Conservation (phyloP, 306 rosid species). For the Castanea mollissima region DNA sequence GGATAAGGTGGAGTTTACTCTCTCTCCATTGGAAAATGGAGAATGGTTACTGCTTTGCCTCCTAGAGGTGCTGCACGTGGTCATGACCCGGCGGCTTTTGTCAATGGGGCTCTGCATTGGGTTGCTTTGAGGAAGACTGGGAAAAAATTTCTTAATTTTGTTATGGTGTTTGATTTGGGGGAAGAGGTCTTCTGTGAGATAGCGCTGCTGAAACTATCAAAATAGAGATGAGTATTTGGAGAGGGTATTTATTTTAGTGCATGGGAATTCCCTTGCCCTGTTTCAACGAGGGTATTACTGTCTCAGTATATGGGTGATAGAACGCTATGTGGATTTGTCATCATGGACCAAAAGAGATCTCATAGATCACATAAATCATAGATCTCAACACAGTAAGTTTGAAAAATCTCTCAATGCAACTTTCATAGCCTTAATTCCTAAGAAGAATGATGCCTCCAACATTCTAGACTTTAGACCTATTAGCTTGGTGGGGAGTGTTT, state of each 20-base stretch:
- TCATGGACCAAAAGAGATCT: no score
- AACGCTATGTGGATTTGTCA: no score
- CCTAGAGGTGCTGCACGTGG: background rate
- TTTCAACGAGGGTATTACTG: background rate
- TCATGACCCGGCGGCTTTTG: background rate
- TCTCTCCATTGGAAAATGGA: constrained; percentile 1
- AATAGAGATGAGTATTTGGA: background rate
- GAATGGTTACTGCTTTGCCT: background rate
- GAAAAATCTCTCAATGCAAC: no score
- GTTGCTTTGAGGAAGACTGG: background rate
- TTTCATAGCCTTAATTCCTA: no score
- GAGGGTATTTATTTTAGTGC: background rate
- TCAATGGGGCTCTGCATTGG: background rate
- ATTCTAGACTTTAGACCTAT: no score
- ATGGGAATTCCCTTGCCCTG: background rate
- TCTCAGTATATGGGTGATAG: no score
- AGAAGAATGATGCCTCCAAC: no score
- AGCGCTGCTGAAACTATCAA: background rate
- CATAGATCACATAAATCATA: no score
- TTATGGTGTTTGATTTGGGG: background rate
- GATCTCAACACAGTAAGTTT: no score
- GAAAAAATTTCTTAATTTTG: background rate
- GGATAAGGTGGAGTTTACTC: background rate
- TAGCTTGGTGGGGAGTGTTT: no score
- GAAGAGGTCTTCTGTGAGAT: constrained; percentile 5